Evolutionary conservation across 2,329 filamentous ascomycete species (phyloP).

Genomic region (Fusarium newnesense): DNA sequence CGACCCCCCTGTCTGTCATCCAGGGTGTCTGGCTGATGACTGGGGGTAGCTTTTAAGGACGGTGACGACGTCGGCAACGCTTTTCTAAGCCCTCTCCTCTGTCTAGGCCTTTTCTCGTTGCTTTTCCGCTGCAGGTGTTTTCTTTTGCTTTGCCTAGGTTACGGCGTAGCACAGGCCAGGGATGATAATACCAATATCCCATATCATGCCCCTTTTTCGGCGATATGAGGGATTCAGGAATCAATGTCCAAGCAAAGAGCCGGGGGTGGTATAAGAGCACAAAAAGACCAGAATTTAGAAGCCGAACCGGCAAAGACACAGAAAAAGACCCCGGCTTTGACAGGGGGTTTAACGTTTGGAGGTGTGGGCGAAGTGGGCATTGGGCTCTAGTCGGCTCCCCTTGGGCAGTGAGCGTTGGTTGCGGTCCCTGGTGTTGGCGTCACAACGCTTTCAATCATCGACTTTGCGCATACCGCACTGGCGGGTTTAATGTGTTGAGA

Average conservation of each 20-base stretch:
- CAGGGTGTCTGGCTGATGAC: conserved; percentile 26
- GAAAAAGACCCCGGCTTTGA: conserved; percentile 16
- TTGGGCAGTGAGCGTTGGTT: conserved; percentile 37
- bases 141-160: conserved; percentile 13
- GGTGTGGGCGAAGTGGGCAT: conserved; percentile 44
- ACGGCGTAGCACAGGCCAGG: conserved; percentile 28
- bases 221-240: conserved; percentile 32
- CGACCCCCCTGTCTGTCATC: conserved; percentile 32
- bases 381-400: conserved; percentile 38
- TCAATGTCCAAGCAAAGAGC: conserved; percentile 28
- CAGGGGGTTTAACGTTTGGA: conserved; percentile 41
- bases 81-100: conserved; percentile 10
- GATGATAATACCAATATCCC: conserved; percentile 7
- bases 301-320: conserved; percentile 35
- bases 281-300: conserved; percentile 19
- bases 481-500: conserved; percentile 35
- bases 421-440: conserved; percentile 39
- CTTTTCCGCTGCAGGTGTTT: conserved; percentile 24
- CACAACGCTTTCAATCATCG: conserved; percentile 40
- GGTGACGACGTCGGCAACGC: conserved; percentile 19
- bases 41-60: conserved; percentile 24
- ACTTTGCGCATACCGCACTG: conserved; percentile 41
- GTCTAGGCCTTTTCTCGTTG: conserved; percentile 14
- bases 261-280: conserved; percentile 19
- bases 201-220: conserved; percentile 24